phyloP scores from a whole-genome alignment of 148 eudicot genomes.

The Oxyria digyna region DNA sequence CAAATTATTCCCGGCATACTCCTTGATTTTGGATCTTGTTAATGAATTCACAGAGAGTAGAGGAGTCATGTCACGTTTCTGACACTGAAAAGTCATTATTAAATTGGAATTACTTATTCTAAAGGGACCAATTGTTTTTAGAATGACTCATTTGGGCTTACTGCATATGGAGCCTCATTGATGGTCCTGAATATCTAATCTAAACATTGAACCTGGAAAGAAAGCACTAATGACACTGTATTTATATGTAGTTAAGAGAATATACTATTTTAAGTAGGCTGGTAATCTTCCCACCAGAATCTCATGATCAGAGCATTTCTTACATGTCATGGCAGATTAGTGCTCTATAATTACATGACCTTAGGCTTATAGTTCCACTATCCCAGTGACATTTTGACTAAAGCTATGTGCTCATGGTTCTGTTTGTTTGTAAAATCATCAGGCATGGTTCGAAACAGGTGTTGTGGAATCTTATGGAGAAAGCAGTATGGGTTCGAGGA shows the following conservation, averaged over 20 bases:
- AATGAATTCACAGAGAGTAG: neutral
- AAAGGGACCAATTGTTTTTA: neutral
- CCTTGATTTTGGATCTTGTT: neutral
- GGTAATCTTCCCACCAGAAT: neutral
- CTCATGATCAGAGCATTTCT: neutral
- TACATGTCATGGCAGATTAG: neutral
- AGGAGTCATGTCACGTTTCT: neutral
- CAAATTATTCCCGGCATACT: neutral
- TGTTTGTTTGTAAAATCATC: constrained; percentile 15
- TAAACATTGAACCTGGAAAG: neutral
- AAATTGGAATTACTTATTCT: neutral
- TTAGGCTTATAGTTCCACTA: neutral
- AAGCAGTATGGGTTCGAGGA: constrained; percentile 49
- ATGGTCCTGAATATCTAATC: neutral
- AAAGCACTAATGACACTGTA: neutral
- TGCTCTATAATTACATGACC: neutral
- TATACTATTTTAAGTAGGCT: neutral
- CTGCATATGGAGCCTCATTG: neutral
- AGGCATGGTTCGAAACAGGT: constrained; percentile 99
- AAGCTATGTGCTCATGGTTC: neutral
- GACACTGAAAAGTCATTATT: neutral
- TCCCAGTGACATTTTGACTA: neutral
- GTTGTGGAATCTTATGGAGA: constrained; percentile 36
- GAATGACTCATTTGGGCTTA: neutral
- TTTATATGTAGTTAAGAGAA: neutral